These are phyloP conservation scores for Peterozyma xylosa DNA, from an alignment of 805 yeast species.

Conservation along the genomic window DNA sequence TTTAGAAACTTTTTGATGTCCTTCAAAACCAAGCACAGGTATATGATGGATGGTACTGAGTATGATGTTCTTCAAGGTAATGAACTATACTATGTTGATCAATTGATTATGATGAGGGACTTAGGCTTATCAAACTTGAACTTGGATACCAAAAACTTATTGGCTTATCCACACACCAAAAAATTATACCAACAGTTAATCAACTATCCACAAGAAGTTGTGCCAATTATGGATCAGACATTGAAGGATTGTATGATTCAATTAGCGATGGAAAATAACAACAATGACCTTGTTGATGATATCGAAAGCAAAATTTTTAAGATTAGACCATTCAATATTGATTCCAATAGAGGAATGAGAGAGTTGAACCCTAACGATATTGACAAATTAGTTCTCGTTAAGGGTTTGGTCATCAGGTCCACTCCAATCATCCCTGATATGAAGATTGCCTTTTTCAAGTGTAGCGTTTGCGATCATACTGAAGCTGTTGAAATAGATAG, in stretches of 20 bases:
- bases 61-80: constrained; percentile 51
- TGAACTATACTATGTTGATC: constrained; percentile 63
- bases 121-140: constrained; percentile 78
- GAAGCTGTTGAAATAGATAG: constrained; percentile 88
- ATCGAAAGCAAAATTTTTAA: constrained; percentile 80
- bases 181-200: constrained; percentile 80
- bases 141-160: constrained; percentile 73
- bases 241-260: constrained; percentile 84
- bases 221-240: constrained; percentile 97
- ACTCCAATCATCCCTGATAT: constrained; percentile 94
- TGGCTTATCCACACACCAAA: constrained; percentile 67
- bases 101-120: constrained; percentile 65
- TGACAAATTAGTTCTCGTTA: constrained; percentile 84
- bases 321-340: constrained; percentile 83
- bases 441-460: constrained; percentile 94
- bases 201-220: constrained; percentile 93
- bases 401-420: constrained; percentile 83
- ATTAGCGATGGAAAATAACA: constrained; percentile 26
- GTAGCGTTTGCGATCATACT: constrained; percentile 92
- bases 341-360: constrained; percentile 72
- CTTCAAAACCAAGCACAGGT: constrained; percentile 73
- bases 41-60: constrained; percentile 33
- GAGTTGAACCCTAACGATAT: constrained; percentile 92
- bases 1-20: constrained; percentile 81
- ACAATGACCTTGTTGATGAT: constrained; percentile 33